Base-by-base conservation (phyloP, 768 basidiomycete genomes). In the Tricholoma furcatifolium region DNA sequence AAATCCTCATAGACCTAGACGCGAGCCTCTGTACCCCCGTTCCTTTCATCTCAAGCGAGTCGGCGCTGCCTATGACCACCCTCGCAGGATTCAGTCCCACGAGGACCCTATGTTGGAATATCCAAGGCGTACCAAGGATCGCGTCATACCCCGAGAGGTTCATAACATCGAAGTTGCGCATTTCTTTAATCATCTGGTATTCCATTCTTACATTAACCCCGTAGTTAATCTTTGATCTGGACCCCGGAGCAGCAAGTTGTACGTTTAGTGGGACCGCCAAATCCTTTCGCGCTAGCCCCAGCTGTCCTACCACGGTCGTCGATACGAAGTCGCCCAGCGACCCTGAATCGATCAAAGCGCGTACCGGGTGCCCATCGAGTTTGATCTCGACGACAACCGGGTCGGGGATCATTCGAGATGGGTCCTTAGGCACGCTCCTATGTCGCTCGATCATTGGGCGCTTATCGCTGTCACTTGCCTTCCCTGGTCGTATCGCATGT, bases 201-300 rank as follows among this genome's bases (percentile, higher is more conserved):
- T 35, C 15, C 34, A 35, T 8, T 15, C 15, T 35, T 9, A 15
- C 34, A 9, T 35, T 15, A 15, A 35, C 34, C 8, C 15, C 9
- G n/a, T n/a, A n/a, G n/a, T n/a, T n/a, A n/a, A n/a, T n/a, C n/a
- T n/a, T n/a, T n/a, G n/a, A n/a, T n/a, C n/a, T n/a, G n/a, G n/a
- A n/a, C n/a, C n/a, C n/a, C n/a, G n/a, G n/a, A n/a, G n/a, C n/a
- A n/a, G n/a, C n/a, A n/a, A 62, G 45, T 71, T 76, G 0, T 78
- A 78, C 41, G 0, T 64, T 47, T 2, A 78, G 17, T 2, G 70
- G 75, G 30, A 65, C 63, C 0, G 47, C 62, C 1, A 78, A 55
- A 10, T 57, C 51, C 1, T 58, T 50, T 0, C 49, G 47, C 24
- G 60, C 15, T 8, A 35, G 34, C 8, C 15, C 34, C 8, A 35